Conservation (phyloP, 2,329 filamentous ascomycete species). For the Aquanectria penicillioides region DNA sequence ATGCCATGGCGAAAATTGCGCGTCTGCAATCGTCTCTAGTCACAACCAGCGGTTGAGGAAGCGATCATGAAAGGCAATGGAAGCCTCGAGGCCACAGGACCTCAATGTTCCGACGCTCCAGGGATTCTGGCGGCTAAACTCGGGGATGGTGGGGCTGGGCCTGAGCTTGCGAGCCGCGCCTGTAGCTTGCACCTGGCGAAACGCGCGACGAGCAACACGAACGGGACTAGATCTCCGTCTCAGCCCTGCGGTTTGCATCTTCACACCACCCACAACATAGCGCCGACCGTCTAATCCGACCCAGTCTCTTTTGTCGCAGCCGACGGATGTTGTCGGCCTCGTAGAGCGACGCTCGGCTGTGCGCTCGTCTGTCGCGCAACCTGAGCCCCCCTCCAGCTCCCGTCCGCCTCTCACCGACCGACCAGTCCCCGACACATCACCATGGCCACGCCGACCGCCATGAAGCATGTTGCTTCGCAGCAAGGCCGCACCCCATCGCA, state of each 20-base stretch:
- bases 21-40: no score
- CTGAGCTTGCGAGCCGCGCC: not conserved
- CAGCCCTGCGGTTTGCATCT: not conserved
- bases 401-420: not conserved
- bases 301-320: not conserved
- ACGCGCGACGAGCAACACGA: no score
- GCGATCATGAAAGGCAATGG: not conserved
- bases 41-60: no score
- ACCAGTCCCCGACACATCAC: conserved; percentile 10
- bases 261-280: not conserved
- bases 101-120: no score
- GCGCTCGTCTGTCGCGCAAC: conserved; percentile 17
- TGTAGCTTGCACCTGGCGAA: conserved; percentile 1
- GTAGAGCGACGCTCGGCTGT: conserved; percentile 7
- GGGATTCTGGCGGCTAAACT: conserved; percentile 11
- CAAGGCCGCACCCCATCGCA: conserved; percentile 61
- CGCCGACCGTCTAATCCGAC: conserved; percentile 10
- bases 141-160: conserved; percentile 14
- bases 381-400: conserved; percentile 6
- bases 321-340: conserved; percentile 5
- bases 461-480: conserved; percentile 56
- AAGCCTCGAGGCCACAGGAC: not conserved
- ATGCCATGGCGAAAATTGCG: conserved; percentile 5
- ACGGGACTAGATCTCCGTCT: no score
- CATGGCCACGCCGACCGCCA: conserved; percentile 63